Conservation (phyloP, 2,329 filamentous ascomycete genomes). For the Colletotrichum plurivorum region DNA sequence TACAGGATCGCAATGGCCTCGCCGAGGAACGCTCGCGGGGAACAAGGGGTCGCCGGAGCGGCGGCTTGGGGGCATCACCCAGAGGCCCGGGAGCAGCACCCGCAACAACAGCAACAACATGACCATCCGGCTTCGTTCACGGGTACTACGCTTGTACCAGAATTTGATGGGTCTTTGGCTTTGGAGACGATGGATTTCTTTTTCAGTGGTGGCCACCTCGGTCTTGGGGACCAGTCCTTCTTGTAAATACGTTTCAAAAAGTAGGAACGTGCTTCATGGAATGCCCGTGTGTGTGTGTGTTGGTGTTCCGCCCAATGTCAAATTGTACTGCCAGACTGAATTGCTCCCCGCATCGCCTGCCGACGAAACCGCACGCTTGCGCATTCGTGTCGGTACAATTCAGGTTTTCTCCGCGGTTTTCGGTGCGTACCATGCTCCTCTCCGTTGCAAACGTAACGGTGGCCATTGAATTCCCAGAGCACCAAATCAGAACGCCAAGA, state of each 20-base stretch:
- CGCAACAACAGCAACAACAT: slow-evolving; percentile 20
- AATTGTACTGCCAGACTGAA: neutral
- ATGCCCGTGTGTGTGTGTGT: neutral
- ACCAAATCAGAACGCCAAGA: too few species aligned
- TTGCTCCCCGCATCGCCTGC: neutral
- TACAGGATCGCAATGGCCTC: slow-evolving; percentile 11
- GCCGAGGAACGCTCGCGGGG: neutral
- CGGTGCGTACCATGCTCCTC: too few species aligned
- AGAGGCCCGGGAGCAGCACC: neutral
- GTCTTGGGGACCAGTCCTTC: slow-evolving; percentile 38
- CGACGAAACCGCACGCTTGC: slow-evolving; percentile 3
- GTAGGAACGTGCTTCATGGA: slow-evolving; percentile 3
- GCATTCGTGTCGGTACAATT: slow-evolving; percentile 5
- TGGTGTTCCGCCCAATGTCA: too few species aligned
- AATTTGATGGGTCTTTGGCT: slow-evolving; percentile 30
- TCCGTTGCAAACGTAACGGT: too few species aligned
- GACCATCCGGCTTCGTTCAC: slow-evolving; percentile 22
- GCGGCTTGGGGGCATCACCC: slow-evolving; percentile 23
- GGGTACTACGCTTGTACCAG: slow-evolving; percentile 20
- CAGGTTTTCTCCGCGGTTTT: neutral
- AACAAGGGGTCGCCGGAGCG: neutral
- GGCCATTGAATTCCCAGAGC: too few species aligned
- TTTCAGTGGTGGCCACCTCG: slow-evolving; percentile 37
- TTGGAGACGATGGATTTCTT: slow-evolving; percentile 38
- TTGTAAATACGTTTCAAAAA: slow-evolving; percentile 28